phyloP scores from a whole-genome alignment of 1,284 basidiomycete species.

The Psilocybe mexicana region DNA sequence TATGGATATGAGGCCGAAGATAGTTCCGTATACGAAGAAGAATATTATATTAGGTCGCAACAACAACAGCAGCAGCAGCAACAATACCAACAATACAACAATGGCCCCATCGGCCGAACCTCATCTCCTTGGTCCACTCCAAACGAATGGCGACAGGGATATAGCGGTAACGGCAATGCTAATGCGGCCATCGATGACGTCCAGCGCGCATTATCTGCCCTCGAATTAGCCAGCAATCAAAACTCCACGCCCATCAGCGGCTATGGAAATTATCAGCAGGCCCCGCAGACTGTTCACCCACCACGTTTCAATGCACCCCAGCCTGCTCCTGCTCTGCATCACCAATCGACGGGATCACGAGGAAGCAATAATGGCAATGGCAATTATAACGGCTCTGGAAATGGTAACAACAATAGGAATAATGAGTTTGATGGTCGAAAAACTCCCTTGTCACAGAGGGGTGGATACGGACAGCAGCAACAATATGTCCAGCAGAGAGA shows the following conservation, averaged over 20 bases:
- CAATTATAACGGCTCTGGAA: not conserved
- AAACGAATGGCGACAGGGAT: slow-evolving; percentile 61
- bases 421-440: slow-evolving; percentile 66
- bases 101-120: slow-evolving; percentile 62
- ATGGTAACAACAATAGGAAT: slow-evolving; percentile 34
- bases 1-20: slow-evolving; percentile 52
- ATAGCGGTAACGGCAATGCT: slow-evolving; percentile 25
- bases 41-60: slow-evolving; percentile 44
- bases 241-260: slow-evolving; percentile 21
- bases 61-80: slow-evolving; percentile 30
- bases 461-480: slow-evolving; percentile 29
- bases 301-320: slow-evolving; percentile 60
- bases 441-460: slow-evolving; percentile 41
- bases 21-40: slow-evolving; percentile 53
- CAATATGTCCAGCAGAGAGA: slow-evolving; percentile 31
- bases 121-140: slow-evolving; percentile 66
- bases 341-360: slow-evolving; percentile 22
- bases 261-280: slow-evolving; percentile 36
- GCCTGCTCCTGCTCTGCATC: slow-evolving; percentile 41
- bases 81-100: slow-evolving; percentile 48
- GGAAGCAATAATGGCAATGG: slow-evolving; percentile 23
- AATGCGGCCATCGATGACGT: slow-evolving; percentile 68
- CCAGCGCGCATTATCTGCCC: slow-evolving; percentile 64
- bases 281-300: slow-evolving; percentile 60
- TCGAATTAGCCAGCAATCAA: slow-evolving; percentile 54